These are phyloP conservation scores for Vitis rupestris DNA, from an alignment of 164 flowering plant species.

Conservation along the genomic window DNA sequence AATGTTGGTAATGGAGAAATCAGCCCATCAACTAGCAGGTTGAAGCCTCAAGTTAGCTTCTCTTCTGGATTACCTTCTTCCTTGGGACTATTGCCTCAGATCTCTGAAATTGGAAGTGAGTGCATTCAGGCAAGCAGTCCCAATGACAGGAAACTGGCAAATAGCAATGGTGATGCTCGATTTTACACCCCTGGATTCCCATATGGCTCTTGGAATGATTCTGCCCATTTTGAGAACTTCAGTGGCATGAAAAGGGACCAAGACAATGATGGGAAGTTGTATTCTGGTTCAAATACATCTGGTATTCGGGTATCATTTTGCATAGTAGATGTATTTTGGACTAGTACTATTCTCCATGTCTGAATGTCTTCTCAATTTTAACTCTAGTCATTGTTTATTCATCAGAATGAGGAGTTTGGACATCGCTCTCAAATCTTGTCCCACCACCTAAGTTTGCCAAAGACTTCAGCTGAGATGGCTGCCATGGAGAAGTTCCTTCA, in stretches of 20 bases:
- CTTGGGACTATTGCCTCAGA: slow-evolving; percentile 42
- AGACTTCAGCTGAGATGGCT: slow-evolving; percentile 41
- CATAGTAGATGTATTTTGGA: neutral
- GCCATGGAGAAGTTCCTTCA: slow-evolving; percentile 53
- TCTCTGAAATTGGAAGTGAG: slow-evolving; percentile 41
- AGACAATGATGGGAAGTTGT: slow-evolving; percentile 28
- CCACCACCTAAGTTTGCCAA: slow-evolving; percentile 58
- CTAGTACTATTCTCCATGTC: neutral
- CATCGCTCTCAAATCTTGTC: slow-evolving; percentile 31
- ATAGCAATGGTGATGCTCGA: slow-evolving; percentile 19
- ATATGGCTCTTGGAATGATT: slow-evolving; percentile 39
- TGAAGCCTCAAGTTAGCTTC: slow-evolving; percentile 27
- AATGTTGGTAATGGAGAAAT: slow-evolving; percentile 29
- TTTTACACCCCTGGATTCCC: slow-evolving; percentile 25
- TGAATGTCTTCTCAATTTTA: neutral
- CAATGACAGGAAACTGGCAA: slow-evolving; percentile 22
- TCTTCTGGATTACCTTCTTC: slow-evolving; percentile 35
- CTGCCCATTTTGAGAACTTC: slow-evolving; percentile 34
- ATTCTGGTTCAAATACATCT: slow-evolving; percentile 4
- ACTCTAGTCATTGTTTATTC: neutral
- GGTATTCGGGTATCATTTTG: slow-evolving; percentile 32
- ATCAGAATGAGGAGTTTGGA: slow-evolving; percentile 37
- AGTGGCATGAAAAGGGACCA: slow-evolving; percentile 30
- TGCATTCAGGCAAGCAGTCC: slow-evolving; percentile 21
- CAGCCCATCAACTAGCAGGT: slow-evolving; percentile 29